These are phyloP conservation scores for Amylostereum areolatum DNA, from an alignment of 1,284 basidiomycete species.

Conservation along the genomic window DNA sequence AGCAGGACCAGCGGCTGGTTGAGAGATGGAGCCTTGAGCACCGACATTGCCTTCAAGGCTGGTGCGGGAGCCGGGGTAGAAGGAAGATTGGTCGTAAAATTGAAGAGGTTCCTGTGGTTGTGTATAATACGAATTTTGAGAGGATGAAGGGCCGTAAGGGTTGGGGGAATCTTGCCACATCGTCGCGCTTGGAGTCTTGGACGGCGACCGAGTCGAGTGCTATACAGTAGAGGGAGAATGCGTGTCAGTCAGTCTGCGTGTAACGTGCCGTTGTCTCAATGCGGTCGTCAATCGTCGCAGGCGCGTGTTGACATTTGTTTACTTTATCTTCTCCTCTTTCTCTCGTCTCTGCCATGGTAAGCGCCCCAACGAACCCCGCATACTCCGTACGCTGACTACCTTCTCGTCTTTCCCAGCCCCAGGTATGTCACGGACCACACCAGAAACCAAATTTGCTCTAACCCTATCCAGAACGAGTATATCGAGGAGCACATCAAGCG, in stretches of 20 bases:
- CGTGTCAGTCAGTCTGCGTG: neutral
- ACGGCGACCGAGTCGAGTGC: neutral
- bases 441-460: constrained; percentile 1
- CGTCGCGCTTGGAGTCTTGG: neutral
- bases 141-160: constrained; percentile 49
- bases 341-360: constrained; percentile 44
- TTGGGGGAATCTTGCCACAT: constrained; percentile 69
- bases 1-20: constrained; percentile 34
- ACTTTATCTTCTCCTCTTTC: constrained; percentile 9
- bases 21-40: constrained; percentile 49
- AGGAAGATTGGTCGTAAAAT: constrained; percentile 57
- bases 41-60: constrained; percentile 67
- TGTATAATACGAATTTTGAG: constrained; percentile 53
- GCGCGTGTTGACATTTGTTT: constrained; percentile 7
- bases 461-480: constrained; percentile 68
- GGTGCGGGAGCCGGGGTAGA: constrained; percentile 64
- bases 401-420: constrained; percentile 44
- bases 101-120: constrained; percentile 56
- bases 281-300: neutral
- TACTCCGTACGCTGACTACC: constrained; percentile 10
- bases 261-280: too few species aligned
- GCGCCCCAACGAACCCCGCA: constrained; percentile 15
- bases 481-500: constrained; percentile 88
- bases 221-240: neutral
- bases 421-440: constrained; percentile 37